phyloP scores from a whole-genome alignment of 2,329 filamentous ascomycete species.

The Lecanicillium sp. region DNA sequence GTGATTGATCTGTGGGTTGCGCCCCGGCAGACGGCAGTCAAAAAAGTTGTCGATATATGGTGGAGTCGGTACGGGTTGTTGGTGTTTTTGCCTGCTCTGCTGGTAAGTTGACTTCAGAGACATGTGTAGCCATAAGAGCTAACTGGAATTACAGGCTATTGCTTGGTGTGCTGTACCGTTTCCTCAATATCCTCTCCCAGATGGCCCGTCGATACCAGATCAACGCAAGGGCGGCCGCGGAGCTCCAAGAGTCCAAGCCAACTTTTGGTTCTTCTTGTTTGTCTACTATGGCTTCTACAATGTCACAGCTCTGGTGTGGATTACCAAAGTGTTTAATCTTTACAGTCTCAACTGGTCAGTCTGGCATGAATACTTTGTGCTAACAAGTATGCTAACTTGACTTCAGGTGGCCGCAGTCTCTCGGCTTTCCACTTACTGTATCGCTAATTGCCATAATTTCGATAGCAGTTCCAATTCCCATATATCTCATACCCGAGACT shows the following conservation, averaged over 20 bases:
- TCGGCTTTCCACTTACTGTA: conserved; percentile 58
- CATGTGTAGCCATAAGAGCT: not conserved
- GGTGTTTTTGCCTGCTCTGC: conserved; percentile 50
- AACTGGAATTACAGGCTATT: conserved; percentile 36
- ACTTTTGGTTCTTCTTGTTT: conserved; percentile 65
- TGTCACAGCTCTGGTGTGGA: conserved; percentile 58
- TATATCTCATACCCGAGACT: conserved; percentile 47
- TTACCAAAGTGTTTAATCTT: conserved; percentile 64
- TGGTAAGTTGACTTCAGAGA: conserved; percentile 35
- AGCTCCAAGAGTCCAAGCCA: conserved; percentile 52
- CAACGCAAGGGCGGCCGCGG: conserved; percentile 43
- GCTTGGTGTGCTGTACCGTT: conserved; percentile 59
- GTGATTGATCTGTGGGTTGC: conserved; percentile 50
- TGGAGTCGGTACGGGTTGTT: conserved; percentile 54
- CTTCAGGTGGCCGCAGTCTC: conserved; percentile 48
- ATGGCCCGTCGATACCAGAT: conserved; percentile 21
- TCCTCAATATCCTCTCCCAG: conserved; percentile 49
- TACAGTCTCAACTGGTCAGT: conserved; percentile 58
- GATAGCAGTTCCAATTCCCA: conserved; percentile 48
- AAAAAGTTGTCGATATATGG: conserved; percentile 51
- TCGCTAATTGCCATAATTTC: conserved; percentile 53
- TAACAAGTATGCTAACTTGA: not conserved
- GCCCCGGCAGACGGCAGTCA: conserved; percentile 50
- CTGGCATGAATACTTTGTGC: conserved; percentile 8
- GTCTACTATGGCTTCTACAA: conserved; percentile 65